These are phyloP conservation scores for Fusarium sp. DNA, from an alignment of 2,329 filamentous ascomycete genomes.

Conservation along the genomic window DNA sequence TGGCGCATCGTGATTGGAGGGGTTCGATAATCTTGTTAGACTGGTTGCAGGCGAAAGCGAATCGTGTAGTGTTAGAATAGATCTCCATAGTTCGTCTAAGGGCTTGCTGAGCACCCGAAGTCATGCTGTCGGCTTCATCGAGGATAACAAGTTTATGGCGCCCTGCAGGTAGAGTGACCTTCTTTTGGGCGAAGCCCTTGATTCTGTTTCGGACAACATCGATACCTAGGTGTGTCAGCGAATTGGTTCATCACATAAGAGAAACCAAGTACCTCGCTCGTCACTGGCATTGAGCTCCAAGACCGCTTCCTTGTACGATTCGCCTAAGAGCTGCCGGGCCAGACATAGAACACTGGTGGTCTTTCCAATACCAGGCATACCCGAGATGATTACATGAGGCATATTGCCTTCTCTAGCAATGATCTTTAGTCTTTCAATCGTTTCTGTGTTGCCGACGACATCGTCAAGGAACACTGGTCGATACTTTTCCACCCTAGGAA, in stretches of 20 bases:
- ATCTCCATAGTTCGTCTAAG: constrained; percentile 98
- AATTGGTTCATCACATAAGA: rapidly evolving
- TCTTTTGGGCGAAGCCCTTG: constrained; percentile 99
- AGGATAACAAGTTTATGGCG: constrained; percentile 97
- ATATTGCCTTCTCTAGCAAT: constrained; percentile 99
- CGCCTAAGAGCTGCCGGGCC: constrained; percentile 88
- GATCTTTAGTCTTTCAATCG: constrained; percentile 96
- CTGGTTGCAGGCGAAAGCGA: constrained; percentile 98
- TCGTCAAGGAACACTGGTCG: constrained; percentile 94
- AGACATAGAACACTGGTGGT: constrained; percentile 95
- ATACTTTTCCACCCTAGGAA: constrained; percentile 94
- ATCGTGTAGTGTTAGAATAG: constrained; percentile 94
- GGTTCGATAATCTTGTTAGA: constrained; percentile 99
- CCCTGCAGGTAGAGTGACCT: constrained; percentile 91
- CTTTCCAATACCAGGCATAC: constrained; percentile 99
- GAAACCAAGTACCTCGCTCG: constrained; percentile 75
- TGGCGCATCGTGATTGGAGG: constrained; percentile 96
- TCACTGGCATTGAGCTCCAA: constrained; percentile 96
- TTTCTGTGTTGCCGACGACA: constrained; percentile 97
- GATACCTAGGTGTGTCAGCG: constrained; percentile 69
- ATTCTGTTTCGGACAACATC: constrained; percentile 97
- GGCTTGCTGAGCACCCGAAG: constrained; percentile 93
- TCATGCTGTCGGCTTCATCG: constrained; percentile 99
- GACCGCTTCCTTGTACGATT: constrained; percentile 97
- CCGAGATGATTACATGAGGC: constrained; percentile 99